Conservation (phyloP, 208 protist species). For the Leishmania tarentolae region DNA sequence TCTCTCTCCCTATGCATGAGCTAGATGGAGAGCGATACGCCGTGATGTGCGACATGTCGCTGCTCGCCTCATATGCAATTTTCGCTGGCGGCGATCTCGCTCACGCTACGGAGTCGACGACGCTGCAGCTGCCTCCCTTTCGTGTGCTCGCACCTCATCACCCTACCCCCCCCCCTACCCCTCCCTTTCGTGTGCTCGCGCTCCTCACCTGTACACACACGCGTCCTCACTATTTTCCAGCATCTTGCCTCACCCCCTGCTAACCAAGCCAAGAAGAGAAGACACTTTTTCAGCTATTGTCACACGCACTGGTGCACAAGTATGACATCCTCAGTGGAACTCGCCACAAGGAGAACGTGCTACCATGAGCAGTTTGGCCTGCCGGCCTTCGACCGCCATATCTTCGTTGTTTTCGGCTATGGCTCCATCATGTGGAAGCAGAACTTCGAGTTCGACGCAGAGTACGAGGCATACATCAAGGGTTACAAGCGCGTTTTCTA, state of each 20-base stretch:
- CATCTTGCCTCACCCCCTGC: background rate
- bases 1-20: background rate
- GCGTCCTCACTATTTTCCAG: background rate
- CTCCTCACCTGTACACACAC: background rate
- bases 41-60: background rate
- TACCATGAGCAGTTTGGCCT: constrained; percentile 41
- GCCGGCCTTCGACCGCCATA: constrained; percentile 46
- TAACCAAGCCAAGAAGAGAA: background rate
- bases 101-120: background rate
- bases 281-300: background rate
- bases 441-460: constrained; percentile 71
- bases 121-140: background rate
- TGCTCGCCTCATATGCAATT: background rate
- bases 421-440: constrained; percentile 89
- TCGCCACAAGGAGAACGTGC: background rate
- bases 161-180: background rate
- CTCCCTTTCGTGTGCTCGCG: background rate
- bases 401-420: constrained; percentile 84
- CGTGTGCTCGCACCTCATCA: background rate
- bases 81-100: background rate
- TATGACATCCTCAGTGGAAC: constrained; percentile 4
- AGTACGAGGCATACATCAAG: constrained; percentile 69
- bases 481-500: constrained; percentile 79
- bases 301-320: background rate
- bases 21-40: background rate